Conservation (phyloP, 176 grass and related monocot species). For the Cenchrus purpureus region DNA sequence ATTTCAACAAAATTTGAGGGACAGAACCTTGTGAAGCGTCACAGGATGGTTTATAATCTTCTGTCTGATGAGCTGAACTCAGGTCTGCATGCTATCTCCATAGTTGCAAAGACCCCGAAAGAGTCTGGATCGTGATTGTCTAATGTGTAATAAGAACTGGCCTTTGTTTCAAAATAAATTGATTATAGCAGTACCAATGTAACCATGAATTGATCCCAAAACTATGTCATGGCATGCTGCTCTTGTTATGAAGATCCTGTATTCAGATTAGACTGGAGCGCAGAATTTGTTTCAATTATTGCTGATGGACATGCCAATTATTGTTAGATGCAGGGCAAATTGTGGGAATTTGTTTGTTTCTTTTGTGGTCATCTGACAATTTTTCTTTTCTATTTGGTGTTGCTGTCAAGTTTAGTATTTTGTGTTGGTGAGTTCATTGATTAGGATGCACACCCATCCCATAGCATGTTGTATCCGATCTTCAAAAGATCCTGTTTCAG, state of each 20-base stretch:
- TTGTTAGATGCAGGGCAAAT: not conserved
- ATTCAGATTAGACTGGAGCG: conserved; percentile 6
- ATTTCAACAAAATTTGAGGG: conserved; percentile 86
- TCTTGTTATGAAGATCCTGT: conserved; percentile 19
- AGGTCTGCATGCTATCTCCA: conserved; percentile 94
- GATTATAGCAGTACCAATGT: conserved; percentile 24
- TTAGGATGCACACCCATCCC: not conserved
- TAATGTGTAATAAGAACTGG: not conserved
- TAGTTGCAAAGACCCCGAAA: conserved; percentile 85
- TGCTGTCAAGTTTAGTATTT: not conserved
- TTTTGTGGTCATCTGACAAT: not conserved
- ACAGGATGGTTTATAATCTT: conserved; percentile 90
- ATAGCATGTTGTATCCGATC: not conserved
- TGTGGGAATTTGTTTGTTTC: not conserved
- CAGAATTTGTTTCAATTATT: not conserved
- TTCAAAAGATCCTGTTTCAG: not conserved
- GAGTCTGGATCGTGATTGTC: conserved; percentile 55
- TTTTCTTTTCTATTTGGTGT: not conserved
- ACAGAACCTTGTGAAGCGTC: conserved; percentile 88
- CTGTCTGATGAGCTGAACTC: conserved; percentile 84
- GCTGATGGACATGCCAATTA: not conserved
- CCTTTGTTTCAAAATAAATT: conserved; percentile 36
- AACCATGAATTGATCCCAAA: conserved; percentile 12
- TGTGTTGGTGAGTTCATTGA: conserved; percentile 28
- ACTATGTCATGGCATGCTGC: not conserved